Evolutionary conservation across 164 flowering plant species (phyloP).

Genomic region (Taxillus chinensis): DNA sequence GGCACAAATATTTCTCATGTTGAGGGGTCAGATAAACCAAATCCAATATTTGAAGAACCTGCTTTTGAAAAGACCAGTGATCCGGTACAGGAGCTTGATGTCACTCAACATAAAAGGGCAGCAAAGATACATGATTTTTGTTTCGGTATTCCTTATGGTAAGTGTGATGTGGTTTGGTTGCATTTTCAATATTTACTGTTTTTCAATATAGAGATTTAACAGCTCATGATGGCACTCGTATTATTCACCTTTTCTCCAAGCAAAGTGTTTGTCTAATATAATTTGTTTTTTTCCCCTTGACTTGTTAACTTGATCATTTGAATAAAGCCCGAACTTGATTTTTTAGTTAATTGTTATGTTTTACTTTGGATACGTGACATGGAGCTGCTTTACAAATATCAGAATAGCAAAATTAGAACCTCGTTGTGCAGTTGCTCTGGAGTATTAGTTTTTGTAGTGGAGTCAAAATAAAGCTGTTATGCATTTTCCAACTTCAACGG

Average conservation of each 20-base stretch:
- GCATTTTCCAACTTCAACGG: too few species aligned
- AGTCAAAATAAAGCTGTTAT: too few species aligned
- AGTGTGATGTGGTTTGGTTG: constrained; percentile 12
- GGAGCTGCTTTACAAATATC: too few species aligned
- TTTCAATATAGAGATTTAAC: background rate
- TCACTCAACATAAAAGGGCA: constrained; percentile 24
- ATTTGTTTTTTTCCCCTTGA: background rate
- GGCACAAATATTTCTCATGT: constrained; percentile 22
- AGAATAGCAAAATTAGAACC: too few species aligned
- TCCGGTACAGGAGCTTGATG: constrained; percentile 13
- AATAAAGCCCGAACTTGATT: too few species aligned
- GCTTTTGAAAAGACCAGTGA: constrained; percentile 17
- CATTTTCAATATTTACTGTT: background rate
- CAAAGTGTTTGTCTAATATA: background rate
- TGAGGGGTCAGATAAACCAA: constrained; percentile 21
- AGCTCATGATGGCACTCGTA: background rate
- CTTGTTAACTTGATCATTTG: background rate
- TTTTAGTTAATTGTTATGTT: too few species aligned
- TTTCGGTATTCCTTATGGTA: constrained; percentile 87
- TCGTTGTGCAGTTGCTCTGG: too few species aligned
- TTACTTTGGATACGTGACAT: too few species aligned
- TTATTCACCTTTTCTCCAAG: background rate
- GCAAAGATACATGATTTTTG: constrained; percentile 93
- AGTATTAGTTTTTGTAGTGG: too few species aligned
- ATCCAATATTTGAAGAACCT: constrained; percentile 23